phyloP scores from a whole-genome alignment of 108 stramenopile species.

The Stephanodiscus triporus region DNA sequence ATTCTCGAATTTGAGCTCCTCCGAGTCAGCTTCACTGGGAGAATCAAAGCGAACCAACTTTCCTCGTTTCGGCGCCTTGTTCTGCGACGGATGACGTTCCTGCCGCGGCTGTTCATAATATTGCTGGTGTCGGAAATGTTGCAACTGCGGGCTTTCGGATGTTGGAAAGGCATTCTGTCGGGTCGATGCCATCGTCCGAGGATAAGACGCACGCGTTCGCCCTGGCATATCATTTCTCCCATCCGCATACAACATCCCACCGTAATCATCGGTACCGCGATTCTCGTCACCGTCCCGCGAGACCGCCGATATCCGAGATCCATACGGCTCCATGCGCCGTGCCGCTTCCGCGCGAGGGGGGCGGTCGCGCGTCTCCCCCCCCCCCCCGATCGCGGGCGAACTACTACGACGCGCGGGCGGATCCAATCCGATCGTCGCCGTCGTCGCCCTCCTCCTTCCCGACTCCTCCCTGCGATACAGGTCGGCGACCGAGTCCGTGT shows the following conservation, averaged over 20 bases:
- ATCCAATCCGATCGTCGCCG: constrained; percentile 28
- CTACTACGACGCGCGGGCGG: constrained; percentile 41
- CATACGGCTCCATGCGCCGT: constrained; percentile 14
- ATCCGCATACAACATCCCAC: background rate
- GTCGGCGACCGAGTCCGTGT: constrained; percentile 26
- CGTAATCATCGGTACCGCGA: background rate
- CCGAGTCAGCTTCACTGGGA: constrained; percentile 26
- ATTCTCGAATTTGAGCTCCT: constrained; percentile 27
- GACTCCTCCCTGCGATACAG: constrained; percentile 10
- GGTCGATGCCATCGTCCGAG: constrained; percentile 4
- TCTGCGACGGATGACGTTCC: background rate
- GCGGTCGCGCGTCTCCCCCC: background rate
- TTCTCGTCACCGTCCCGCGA: constrained; percentile 18
- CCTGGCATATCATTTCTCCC: background rate
- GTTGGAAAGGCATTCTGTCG: background rate
- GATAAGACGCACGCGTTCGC: constrained; percentile 2
- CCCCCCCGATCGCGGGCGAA: constrained; percentile 10
- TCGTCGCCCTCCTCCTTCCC: background rate
- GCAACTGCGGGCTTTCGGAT: background rate
- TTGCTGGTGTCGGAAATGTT: background rate
- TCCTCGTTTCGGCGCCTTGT: constrained; percentile 4
- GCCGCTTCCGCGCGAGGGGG: background rate
- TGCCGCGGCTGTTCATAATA: constrained; percentile 1
- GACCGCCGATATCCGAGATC: constrained; percentile 26
- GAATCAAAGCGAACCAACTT: constrained; percentile 39